Percentiles rank a stretch among this genome's conserved stretches.
phyloP scores from a whole-genome alignment of 1,284 basidiomycete species.

The Sphaerobolus stellatus region DNA sequence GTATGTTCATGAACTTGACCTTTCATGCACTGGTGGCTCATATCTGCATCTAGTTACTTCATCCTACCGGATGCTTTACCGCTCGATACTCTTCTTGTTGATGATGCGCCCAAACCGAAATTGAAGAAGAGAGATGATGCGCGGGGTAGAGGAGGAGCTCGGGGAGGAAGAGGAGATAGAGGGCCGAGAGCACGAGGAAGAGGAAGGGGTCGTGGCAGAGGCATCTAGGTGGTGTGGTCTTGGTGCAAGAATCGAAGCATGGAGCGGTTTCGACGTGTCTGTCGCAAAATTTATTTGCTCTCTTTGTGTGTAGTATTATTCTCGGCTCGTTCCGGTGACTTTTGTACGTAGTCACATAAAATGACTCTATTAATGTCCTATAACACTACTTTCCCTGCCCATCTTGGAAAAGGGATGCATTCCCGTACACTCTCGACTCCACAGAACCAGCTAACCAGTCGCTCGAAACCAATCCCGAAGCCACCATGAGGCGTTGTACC shows the following conservation, averaged over 20 bases:
- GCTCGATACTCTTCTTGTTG: conserved; percentile 93
- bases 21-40: neutral
- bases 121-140: conserved; percentile 27
- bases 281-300: no score
- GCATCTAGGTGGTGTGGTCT: conserved; percentile 1
- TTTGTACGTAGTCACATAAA: no score
- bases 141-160: conserved; percentile 34
- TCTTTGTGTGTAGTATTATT: neutral
- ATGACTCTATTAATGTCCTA: no score
- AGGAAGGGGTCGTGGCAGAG: conserved; percentile 11
- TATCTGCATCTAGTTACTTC: conserved; percentile 60
- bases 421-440: conserved; percentile 86
- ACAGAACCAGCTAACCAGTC: conserved; percentile 80
- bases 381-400: conserved; percentile 76
- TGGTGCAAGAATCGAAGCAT: neutral
- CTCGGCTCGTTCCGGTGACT: no score
- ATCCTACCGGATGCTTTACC: conserved; percentile 96
- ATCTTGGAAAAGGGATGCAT: conserved; percentile 86
- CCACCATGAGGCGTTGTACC: conserved; percentile 90
- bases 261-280: neutral
- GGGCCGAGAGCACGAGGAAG: conserved; percentile 27
- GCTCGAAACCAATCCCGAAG: conserved; percentile 91
- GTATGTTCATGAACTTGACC: conserved; percentile 34
- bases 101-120: conserved; percentile 58
- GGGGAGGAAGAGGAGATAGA: conserved; percentile 51